Conservation (phyloP, 2,329 filamentous ascomycete species). For the Piedraia hortae region DNA sequence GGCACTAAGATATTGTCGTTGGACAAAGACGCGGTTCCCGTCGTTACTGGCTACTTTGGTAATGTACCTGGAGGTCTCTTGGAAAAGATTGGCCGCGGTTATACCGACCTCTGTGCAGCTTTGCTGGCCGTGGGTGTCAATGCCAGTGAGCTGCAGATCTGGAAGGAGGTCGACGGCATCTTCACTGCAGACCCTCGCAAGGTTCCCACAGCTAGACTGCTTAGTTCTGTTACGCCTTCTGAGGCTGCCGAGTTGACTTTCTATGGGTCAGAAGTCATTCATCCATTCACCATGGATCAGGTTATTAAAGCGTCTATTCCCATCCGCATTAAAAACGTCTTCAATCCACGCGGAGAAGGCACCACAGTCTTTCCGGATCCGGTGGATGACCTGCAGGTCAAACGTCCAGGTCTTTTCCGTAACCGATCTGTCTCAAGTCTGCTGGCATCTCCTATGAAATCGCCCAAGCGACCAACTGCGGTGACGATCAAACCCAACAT, state of each 20-base stretch:
- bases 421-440: conserved; percentile 19
- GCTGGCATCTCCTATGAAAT: conserved; percentile 19
- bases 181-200: conserved; percentile 69
- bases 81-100: conserved; percentile 77
- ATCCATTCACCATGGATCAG: conserved; percentile 97
- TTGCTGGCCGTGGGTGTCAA: conserved; percentile 69
- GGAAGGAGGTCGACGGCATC: conserved; percentile 97
- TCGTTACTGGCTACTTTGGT: conserved; percentile 74
- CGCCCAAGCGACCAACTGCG: conserved; percentile 21
- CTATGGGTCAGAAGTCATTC: conserved; percentile 64
- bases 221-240: conserved; percentile 67
- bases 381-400: conserved; percentile 25
- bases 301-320: conserved; percentile 49
- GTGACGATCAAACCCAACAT: conserved; percentile 97
- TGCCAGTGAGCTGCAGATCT: conserved; percentile 77
- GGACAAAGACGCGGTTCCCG: conserved; percentile 19
- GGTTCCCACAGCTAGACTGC: conserved; percentile 74
- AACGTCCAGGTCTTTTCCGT: conserved; percentile 22
- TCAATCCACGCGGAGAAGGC: conserved; percentile 41
- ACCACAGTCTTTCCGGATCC: conserved; percentile 62
- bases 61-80: conserved; percentile 74
- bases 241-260: conserved; percentile 83
- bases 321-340: conserved; percentile 50
- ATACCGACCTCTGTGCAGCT: conserved; percentile 87
- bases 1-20: conserved; percentile 17